These are phyloP conservation scores for Ceratobasidium sp. DNA, from an alignment of 1,284 basidiomycete species.

Conservation along the genomic window DNA sequence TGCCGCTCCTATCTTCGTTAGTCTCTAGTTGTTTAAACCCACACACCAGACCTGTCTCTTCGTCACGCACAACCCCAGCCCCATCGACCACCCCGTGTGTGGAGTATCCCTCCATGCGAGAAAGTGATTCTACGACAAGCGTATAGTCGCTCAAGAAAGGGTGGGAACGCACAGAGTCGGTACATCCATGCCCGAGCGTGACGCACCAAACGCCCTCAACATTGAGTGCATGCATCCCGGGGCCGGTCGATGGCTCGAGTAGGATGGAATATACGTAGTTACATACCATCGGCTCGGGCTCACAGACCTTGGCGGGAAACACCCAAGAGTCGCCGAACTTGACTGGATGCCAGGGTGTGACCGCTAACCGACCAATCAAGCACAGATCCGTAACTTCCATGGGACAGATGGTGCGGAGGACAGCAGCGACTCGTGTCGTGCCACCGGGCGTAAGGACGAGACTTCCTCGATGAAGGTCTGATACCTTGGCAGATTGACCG, in stretches of 20 bases:
- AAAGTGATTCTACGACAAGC: constrained; percentile 30
- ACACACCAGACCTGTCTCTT: constrained; percentile 30
- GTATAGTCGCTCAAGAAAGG: constrained; percentile 39
- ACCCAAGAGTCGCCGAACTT: constrained; percentile 37
- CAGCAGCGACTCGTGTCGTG: constrained; percentile 32
- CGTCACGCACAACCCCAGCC: constrained; percentile 22
- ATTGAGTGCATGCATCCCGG: constrained; percentile 38
- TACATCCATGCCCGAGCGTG: constrained; percentile 41
- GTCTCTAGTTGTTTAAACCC: constrained; percentile 21
- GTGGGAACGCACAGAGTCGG: constrained; percentile 37
- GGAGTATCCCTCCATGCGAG: constrained; percentile 2
- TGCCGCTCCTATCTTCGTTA: neutral
- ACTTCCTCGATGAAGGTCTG: constrained; percentile 36
- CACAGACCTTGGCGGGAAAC: constrained; percentile 42
- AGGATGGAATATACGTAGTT: constrained; percentile 42
- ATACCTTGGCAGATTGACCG: constrained; percentile 22
- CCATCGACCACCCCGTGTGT: constrained; percentile 17
- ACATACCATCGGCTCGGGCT: constrained; percentile 19
- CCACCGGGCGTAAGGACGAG: constrained; percentile 39
- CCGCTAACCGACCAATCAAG: constrained; percentile 36
- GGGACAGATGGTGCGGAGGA: constrained; percentile 32
- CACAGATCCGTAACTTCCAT: constrained; percentile 30
- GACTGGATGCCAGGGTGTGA: constrained; percentile 44
- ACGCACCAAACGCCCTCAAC: constrained; percentile 41
- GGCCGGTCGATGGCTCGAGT: constrained; percentile 37